phyloP scores from a whole-genome alignment of 2,329 filamentous ascomycete species.

The Neonectria ditissima region DNA sequence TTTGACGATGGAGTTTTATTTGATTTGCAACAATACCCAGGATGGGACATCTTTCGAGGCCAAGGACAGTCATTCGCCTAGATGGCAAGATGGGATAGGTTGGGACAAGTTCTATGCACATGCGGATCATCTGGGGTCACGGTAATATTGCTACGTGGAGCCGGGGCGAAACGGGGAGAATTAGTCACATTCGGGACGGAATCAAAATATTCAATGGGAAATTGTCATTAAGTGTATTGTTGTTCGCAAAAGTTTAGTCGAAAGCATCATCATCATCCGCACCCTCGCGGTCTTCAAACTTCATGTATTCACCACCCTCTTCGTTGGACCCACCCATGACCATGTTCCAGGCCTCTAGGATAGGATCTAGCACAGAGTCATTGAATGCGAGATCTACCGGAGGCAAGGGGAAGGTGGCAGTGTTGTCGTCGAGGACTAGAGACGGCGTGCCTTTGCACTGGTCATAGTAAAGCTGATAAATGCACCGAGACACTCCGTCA shows the following conservation, averaged over 20 bases:
- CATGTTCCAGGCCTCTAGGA: slow-evolving; percentile 77
- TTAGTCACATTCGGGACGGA: slow-evolving; percentile 10
- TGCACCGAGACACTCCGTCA: slow-evolving; percentile 44
- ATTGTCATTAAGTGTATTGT: slow-evolving; percentile 19
- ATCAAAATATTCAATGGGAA: slow-evolving; percentile 7
- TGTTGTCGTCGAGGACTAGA: slow-evolving; percentile 52
- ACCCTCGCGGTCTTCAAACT: slow-evolving; percentile 80
- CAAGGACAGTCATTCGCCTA: neutral
- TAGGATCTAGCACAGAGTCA: slow-evolving; percentile 74
- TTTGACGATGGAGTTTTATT: slow-evolving; percentile 23
- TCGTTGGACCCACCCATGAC: slow-evolving; percentile 65
- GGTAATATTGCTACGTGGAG: neutral
- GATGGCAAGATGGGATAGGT: neutral
- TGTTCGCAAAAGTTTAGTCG: slow-evolving; percentile 45
- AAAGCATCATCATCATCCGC: slow-evolving; percentile 69
- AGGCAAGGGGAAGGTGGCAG: slow-evolving; percentile 69
- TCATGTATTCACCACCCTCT: slow-evolving; percentile 72
- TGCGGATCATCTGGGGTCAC: neutral
- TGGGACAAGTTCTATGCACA: slow-evolving; percentile 4
- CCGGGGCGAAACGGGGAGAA: neutral
- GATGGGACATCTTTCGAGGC: slow-evolving; percentile 7
- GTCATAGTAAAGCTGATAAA: slow-evolving; percentile 69
- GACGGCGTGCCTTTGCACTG: slow-evolving; percentile 53
- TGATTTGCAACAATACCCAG: slow-evolving; percentile 12
- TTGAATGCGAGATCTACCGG: slow-evolving; percentile 78